Evolutionary conservation across 306 rosid species (phyloP).

Genomic region (Pyrus bretschneideri): DNA sequence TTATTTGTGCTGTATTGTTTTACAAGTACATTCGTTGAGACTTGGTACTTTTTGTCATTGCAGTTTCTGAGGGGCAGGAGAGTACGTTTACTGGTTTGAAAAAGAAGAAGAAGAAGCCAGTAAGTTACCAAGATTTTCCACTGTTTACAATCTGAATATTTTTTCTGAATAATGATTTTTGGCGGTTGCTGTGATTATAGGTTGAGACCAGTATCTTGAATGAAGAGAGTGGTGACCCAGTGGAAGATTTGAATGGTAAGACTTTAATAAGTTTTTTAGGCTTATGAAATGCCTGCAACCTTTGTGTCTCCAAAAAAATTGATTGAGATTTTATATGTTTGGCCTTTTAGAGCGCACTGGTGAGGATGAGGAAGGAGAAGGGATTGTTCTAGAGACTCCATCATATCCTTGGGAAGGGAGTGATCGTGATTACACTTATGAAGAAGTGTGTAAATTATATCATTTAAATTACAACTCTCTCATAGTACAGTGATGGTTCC

Average conservation of each 20-base stretch:
- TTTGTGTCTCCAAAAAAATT: not conserved
- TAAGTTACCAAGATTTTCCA: constrained; percentile 25
- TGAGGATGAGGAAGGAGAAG: constrained; percentile 65
- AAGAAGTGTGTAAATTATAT: constrained; percentile 49
- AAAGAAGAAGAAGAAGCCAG: constrained; percentile 92
- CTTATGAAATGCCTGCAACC: not conserved
- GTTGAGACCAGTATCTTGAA: constrained; percentile 60
- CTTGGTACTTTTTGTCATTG: constrained; percentile 18
- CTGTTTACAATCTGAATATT: too few relatives aligned
- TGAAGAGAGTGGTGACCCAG: constrained; percentile 54
- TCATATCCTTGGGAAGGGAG: constrained; percentile 91
- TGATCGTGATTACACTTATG: constrained; percentile 78
- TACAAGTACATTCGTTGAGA: constrained; percentile 4
- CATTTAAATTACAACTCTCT: not conserved
- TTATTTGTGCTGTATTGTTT: not conserved
- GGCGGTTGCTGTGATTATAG: constrained; percentile 33
- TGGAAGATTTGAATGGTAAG: constrained; percentile 68
- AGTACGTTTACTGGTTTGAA: constrained; percentile 75
- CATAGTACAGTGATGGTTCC: not conserved
- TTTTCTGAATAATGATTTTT: not conserved
- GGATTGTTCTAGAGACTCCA: constrained; percentile 22
- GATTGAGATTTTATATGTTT: not conserved
- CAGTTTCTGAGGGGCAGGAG: constrained; percentile 82
- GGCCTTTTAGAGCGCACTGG: constrained; percentile 43
- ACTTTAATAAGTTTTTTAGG: not conserved